Conservation (phyloP, 139 green algal species). For the Haematococcus lacustris region DNA sequence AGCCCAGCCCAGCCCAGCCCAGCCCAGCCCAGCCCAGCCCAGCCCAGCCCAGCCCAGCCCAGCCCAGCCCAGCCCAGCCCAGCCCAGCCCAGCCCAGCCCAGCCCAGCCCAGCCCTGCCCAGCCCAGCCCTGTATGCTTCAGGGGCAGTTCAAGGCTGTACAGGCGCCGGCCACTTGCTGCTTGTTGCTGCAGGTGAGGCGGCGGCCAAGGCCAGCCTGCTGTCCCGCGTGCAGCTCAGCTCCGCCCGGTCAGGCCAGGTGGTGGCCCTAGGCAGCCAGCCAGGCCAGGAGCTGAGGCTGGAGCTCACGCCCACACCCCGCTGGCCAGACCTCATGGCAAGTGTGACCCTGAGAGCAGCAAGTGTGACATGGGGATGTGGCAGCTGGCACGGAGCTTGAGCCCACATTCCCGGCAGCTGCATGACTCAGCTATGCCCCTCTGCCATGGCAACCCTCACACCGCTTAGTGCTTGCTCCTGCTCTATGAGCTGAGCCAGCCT, state of each 20-base stretch:
- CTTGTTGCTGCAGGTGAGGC: conserved; percentile 24
- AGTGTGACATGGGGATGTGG: background rate
- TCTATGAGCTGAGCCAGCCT: no score
- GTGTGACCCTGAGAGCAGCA: no score
- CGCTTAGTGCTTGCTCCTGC: no score
- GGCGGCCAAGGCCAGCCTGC: conserved; percentile 23
- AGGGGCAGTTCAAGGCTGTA: background rate
- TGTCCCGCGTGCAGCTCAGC: conserved; percentile 9
- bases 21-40: background rate
- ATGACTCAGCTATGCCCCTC: no score
- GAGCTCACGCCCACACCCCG: conserved; percentile 67
- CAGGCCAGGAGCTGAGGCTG: background rate
- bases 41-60: background rate
- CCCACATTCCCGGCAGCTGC: no score
- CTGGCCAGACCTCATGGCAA: conserved; percentile 85
- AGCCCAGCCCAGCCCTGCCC: background rate
- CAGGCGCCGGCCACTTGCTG: background rate
- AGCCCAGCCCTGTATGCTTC: background rate
- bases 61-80: background rate
- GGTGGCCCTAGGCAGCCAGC: background rate
- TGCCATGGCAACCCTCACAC: no score
- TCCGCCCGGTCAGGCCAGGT: background rate
- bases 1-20: background rate
- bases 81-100: background rate
- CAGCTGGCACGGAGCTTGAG: background rate